phyloP scores from a whole-genome alignment of 2,329 filamentous ascomycete species.

The Elsinoe ampelina region DNA sequence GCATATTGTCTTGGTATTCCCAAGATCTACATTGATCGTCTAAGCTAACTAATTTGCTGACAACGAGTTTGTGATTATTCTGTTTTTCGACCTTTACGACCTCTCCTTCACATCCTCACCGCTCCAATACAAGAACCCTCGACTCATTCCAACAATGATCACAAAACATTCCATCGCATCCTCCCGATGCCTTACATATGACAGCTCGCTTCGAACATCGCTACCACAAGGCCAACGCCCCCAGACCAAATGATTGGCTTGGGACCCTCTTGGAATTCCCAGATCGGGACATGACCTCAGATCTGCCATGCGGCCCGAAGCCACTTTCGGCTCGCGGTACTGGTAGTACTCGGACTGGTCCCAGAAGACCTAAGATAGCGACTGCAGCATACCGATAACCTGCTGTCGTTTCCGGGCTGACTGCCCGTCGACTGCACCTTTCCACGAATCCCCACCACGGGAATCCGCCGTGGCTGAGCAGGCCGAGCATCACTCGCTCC shows the following conservation, averaged over 20 bases:
- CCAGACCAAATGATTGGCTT: constrained; percentile 1
- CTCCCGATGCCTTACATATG: neutral
- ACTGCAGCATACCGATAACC: neutral
- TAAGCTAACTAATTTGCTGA: neutral
- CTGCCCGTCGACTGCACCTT: neutral
- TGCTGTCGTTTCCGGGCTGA: neutral
- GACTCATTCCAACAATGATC: no score
- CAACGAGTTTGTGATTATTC: no score
- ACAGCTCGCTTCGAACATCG: constrained; percentile 5
- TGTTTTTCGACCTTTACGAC: neutral
- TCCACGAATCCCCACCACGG: neutral
- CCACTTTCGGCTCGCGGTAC: constrained; percentile 3
- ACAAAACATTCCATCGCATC: no score
- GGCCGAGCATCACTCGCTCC: neutral
- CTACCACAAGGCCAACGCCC: neutral
- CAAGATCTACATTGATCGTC: constrained; percentile 3
- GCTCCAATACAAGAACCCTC: no score
- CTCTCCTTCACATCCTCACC: no score
- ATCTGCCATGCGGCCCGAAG: neutral
- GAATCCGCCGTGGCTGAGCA: constrained; percentile 5
- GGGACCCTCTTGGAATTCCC: neutral
- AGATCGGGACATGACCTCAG: constrained; percentile 5
- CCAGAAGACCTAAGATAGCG: neutral
- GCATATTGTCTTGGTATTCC: neutral
- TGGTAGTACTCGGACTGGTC: neutral